Evolutionary conservation across 106 monocot genomes (phyloP).

Genomic region (Acorus gramineus): DNA sequence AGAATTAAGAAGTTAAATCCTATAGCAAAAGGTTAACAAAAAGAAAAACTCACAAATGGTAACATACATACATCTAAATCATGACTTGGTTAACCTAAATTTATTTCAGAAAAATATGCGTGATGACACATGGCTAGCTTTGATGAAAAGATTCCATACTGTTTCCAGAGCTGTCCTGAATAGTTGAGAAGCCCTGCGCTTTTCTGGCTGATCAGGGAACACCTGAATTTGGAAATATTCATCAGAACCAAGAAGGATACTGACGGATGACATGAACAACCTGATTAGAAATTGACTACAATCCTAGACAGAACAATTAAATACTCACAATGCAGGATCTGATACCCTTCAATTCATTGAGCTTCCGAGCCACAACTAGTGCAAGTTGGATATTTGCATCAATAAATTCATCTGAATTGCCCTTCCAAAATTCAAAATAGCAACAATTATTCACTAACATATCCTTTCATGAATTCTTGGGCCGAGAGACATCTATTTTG

Average conservation of each 20-base stretch:
- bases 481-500: too few species aligned
- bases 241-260: too few species aligned
- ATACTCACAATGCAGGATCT: constrained; percentile 78
- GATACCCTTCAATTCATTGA: constrained; percentile 63
- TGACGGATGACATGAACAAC: too few species aligned
- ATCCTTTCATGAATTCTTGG: constrained; percentile 33
- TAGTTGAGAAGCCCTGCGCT: constrained; percentile 74
- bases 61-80: too few species aligned
- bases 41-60: not conserved
- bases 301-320: not conserved
- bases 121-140: not conserved
- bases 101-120: too few species aligned
- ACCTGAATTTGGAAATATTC: constrained; percentile 33
- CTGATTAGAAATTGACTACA: too few species aligned
- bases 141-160: constrained; percentile 21
- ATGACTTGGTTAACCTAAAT: too few species aligned
- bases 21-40: not conserved
- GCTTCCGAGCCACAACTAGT: constrained; percentile 69
- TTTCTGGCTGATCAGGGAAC: constrained; percentile 93
- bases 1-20: not conserved
- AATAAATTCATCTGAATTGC: constrained; percentile 96
- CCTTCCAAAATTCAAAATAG: constrained; percentile 24
- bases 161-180: constrained; percentile 68
- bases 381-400: constrained; percentile 98
- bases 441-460: not conserved